These are phyloP conservation scores for Globomyces pollinis-pini DNA, from an alignment of 192 early-diverging fungal genomes.

Conservation along the genomic window DNA sequence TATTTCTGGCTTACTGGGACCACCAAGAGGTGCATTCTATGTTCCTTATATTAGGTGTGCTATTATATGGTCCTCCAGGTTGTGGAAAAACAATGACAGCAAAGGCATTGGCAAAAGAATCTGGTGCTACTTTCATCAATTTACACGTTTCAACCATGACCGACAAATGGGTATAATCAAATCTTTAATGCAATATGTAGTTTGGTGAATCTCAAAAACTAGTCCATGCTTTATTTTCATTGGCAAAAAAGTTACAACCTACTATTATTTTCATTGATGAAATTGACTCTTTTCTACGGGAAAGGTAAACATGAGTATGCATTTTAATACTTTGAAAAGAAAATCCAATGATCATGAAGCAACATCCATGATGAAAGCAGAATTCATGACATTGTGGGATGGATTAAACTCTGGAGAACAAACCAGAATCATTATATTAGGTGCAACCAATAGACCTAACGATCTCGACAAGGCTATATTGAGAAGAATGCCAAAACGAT, in stretches of 20 bases:
- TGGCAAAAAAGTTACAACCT: constrained; percentile 91
- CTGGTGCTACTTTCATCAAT: constrained; percentile 96
- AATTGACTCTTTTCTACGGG: constrained; percentile 94
- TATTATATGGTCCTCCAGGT: constrained; percentile 24
- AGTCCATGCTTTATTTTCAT: constrained; percentile 81
- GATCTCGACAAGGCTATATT: constrained; percentile 97
- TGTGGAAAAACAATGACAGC: constrained; percentile 99
- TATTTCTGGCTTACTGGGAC: constrained; percentile 76
- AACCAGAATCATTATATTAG: constrained; percentile 4
- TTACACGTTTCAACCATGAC: constrained; percentile 93
- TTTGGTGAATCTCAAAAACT: constrained; percentile 97
- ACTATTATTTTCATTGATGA: constrained; percentile 99
- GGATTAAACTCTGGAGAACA: constrained; percentile 74
- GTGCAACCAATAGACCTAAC: constrained; percentile 91
- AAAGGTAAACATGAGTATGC: constrained; percentile 51
- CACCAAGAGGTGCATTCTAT: constrained; percentile 93
- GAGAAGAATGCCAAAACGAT: constrained; percentile 95
- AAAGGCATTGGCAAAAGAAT: constrained; percentile 95
- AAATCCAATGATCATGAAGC: constrained; percentile 88
- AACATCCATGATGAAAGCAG: constrained; percentile 98
- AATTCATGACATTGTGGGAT: constrained; percentile 99
- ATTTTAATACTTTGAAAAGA: too few relatives aligned
- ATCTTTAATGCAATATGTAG: background rate
- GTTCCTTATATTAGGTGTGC: constrained; percentile 58
- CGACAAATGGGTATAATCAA: constrained; percentile 67